These are phyloP conservation scores for Suillus spraguei DNA, from an alignment of 768 basidiomycete species.

Conservation along the genomic window DNA sequence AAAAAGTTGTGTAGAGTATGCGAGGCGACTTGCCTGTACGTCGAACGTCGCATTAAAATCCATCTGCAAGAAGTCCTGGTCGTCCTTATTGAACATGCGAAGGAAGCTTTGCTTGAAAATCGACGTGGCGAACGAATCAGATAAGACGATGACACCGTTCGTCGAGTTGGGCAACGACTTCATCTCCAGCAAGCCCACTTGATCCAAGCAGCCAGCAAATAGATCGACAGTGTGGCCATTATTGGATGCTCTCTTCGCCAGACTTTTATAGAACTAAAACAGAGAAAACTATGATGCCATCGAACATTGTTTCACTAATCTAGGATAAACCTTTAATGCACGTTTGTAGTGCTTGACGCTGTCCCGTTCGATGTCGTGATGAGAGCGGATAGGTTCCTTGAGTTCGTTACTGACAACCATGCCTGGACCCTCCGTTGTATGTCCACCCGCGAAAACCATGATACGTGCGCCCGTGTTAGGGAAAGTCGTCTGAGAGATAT, in stretches of 20 bases:
- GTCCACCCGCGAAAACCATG: conserved; percentile 95
- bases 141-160: too few species aligned
- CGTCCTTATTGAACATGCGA: too few species aligned
- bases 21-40: too few species aligned
- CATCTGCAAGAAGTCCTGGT: too few species aligned
- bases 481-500: conserved; percentile 69
- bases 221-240: conserved; percentile 87
- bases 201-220: too few species aligned
- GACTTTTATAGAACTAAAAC: conserved; percentile 87
- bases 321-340: conserved; percentile 77
- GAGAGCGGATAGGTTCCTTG: conserved; percentile 99
- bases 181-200: too few species aligned
- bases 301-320: background rate
- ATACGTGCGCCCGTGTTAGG: too few species aligned
- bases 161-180: too few species aligned
- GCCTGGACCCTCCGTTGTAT: conserved; percentile 97
- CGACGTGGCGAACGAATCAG: too few species aligned
- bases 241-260: conserved; percentile 91
- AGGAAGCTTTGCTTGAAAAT: too few species aligned
- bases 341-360: conserved; percentile 97
- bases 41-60: too few species aligned
- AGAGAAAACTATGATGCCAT: background rate
- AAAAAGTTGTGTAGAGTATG: too few species aligned
- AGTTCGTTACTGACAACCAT: conserved; percentile 94
- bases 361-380: conserved; percentile 99